phyloP scores from a whole-genome alignment of 257 asterid genomes.

The Ligustrum vulgare region DNA sequence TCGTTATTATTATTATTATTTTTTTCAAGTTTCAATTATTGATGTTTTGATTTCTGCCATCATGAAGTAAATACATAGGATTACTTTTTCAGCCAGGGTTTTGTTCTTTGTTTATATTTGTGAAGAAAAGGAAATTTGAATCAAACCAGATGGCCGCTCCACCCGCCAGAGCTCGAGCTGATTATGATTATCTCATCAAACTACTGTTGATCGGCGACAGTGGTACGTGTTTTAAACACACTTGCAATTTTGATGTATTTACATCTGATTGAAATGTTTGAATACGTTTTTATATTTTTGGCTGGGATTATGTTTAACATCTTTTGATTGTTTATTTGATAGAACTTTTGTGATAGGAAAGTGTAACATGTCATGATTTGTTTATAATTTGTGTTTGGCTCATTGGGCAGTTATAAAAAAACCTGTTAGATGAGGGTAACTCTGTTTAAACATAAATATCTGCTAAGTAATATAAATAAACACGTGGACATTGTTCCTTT shows the following conservation, averaged over 20 bases:
- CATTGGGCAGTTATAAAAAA: neutral
- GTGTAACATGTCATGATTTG: neutral
- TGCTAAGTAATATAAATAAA: slow-evolving; percentile 13
- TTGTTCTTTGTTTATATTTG: slow-evolving; percentile 1
- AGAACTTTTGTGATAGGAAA: neutral
- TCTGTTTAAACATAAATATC: neutral
- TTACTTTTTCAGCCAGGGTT: slow-evolving; percentile 8
- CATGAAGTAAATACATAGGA: neutral
- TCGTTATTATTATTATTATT: neutral
- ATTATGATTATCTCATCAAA: slow-evolving; percentile 63
- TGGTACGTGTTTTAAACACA: slow-evolving; percentile 28
- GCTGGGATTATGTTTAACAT: neutral
- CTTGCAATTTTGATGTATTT: neutral
- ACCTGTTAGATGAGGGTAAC: neutral
- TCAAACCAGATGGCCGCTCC: slow-evolving; percentile 56
- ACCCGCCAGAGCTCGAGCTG: slow-evolving; percentile 74
- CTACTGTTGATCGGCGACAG: slow-evolving; percentile 68
- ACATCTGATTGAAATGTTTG: neutral
- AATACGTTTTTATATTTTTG: neutral
- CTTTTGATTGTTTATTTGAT: neutral
- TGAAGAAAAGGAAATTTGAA: neutral
- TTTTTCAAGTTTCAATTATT: neutral
- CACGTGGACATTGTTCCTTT: slow-evolving; percentile 1
- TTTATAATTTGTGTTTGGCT: neutral
- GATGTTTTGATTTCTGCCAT: neutral